Evolutionary conservation across 768 basidiomycete genomes (phyloP).

Genomic region (Tricholoma furcatifolium): DNA sequence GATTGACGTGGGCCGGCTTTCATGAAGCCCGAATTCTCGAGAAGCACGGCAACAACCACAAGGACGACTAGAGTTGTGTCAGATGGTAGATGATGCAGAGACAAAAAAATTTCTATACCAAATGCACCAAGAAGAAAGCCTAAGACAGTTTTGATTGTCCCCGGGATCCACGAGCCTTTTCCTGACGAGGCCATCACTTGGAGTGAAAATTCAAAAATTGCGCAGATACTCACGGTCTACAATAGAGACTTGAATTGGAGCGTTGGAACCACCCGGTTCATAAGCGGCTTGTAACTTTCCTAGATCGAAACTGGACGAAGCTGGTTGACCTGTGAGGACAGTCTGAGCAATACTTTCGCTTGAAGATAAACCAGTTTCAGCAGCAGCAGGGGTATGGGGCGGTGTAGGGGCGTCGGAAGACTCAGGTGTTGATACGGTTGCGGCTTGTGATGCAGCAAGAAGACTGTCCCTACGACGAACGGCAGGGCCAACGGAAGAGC

Average conservation of each 20-base stretch:
- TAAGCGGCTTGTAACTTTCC: conserved; percentile 42
- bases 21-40: conserved; percentile 92
- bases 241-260: conserved; percentile 80
- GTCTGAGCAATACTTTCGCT: conserved; percentile 48
- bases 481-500: conserved; percentile 58
- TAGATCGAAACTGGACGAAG: conserved; percentile 32
- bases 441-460: conserved; percentile 34
- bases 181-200: conserved; percentile 38
- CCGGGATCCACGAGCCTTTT: conserved; percentile 65
- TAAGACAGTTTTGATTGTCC: conserved; percentile 60
- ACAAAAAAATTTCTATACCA: conserved; percentile 46
- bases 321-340: conserved; percentile 38
- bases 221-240: conserved; percentile 63
- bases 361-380: conserved; percentile 13
- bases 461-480: conserved; percentile 70
- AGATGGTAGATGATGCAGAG: background rate
- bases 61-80: conserved; percentile 58
- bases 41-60: conserved; percentile 81
- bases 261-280: conserved; percentile 39
- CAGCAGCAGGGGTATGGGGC: conserved; percentile 5
- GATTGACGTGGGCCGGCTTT: conserved; percentile 81
- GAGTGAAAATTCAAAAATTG: background rate
- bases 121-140: conserved; percentile 54
- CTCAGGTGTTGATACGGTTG: conserved; percentile 7
- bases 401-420: conserved; percentile 15